Conservation (phyloP, 2,329 filamentous ascomycete species). For the Gnomoniopsis sp. region DNA sequence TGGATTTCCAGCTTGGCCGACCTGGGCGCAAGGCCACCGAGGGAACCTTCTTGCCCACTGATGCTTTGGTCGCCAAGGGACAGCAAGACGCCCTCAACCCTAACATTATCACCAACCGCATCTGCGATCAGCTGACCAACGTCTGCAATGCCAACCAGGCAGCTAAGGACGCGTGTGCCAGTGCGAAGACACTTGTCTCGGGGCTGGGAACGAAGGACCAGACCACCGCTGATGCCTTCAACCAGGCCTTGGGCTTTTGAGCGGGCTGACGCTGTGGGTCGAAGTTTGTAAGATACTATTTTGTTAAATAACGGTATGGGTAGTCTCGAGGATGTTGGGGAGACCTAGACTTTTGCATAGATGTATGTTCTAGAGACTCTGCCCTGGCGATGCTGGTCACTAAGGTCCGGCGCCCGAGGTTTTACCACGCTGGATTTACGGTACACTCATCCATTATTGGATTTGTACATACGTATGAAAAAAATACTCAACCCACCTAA, state of each 20-base stretch:
- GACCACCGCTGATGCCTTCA: slow-evolving; percentile 47
- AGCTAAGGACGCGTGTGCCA: slow-evolving; percentile 44
- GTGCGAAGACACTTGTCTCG: slow-evolving; percentile 47
- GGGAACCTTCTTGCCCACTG: slow-evolving; percentile 15
- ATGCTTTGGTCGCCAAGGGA: slow-evolving; percentile 14
- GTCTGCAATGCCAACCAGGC: slow-evolving; percentile 56
- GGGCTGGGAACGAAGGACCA: slow-evolving; percentile 46
- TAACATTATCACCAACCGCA: slow-evolving; percentile 61
- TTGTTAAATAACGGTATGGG: not conserved
- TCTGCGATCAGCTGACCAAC: slow-evolving; percentile 59
- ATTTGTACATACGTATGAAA: not conserved
- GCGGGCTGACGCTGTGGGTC: not conserved
- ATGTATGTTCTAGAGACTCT: too few species aligned
- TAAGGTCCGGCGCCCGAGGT: too few species aligned
- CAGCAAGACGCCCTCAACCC: slow-evolving; percentile 58
- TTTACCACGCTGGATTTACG: too few species aligned
- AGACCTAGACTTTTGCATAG: too few species aligned
- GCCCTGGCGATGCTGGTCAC: too few species aligned
- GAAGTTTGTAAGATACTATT: too few species aligned
- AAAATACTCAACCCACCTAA: too few species aligned
- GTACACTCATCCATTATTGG: not conserved
- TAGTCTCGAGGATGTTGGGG: not conserved
- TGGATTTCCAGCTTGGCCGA: slow-evolving; percentile 13
- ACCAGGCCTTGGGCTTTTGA: slow-evolving; percentile 37
- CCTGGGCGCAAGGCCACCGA: slow-evolving; percentile 6